Base-by-base conservation (phyloP, 352 stramenopile species). In the Pythium guiyangense region DNA sequence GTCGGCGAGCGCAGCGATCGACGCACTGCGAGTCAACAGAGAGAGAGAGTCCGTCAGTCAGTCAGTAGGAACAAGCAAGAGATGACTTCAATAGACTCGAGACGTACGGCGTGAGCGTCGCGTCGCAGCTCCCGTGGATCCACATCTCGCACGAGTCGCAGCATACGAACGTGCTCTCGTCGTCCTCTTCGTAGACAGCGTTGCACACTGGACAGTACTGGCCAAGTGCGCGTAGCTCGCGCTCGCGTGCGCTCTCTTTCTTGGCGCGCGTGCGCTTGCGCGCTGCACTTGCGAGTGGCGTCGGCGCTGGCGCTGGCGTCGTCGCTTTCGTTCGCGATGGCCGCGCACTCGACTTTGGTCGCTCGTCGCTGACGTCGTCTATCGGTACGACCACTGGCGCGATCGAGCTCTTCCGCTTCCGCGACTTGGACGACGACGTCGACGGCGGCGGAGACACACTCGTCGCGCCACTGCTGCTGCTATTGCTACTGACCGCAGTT, bases 171-270 rank as follows among this genome's bases (percentile, higher is more conserved):
- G 73, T 86, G 59, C 73, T 90, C 49, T 74, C 73, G 59, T 95
- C 85, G 66, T 95, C 83, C 43, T 93, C 83, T 60, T 95, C 85
- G 66, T 95, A 95, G 14, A 77, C 72, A 51, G 77, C 70, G 63
- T 87, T 93, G 74, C 85, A 95, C 54, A 95, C 83, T 1, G 85
- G 85, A 52, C 85, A 95, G 68, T 95, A 95, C 57, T 95, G 85
- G 0, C 85, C 85, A 22, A 86, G 63, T 26, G 79, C 79, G 45
- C 85, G 85, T 44, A 95, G 56, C 53, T 95, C 85, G 0, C 76
- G 74, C 46, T 95, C 85, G 15, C 81, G 81, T n/a, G 69, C 68
- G 37, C 73, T 63, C 51, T 92, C 79, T 49, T 86, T 88, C 60
- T 88, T 90, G 8, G 67, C 29, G 10, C 42, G 71, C 18, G 57